Base-by-base conservation (phyloP, 2,329 filamentous ascomycete species). In the Aspergillus neotritici region DNA sequence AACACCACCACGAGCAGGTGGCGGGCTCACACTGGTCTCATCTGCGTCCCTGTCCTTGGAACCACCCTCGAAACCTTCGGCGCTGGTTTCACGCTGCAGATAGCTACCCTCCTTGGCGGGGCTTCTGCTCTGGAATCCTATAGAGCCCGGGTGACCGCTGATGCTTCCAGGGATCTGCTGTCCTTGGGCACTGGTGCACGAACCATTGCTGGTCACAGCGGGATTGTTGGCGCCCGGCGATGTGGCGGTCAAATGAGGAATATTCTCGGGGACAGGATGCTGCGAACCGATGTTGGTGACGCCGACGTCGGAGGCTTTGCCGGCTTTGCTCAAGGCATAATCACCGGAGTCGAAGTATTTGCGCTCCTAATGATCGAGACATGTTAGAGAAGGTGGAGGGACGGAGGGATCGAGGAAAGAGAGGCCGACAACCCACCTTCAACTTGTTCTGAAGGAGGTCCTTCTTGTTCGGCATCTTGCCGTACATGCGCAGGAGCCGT, bases 301-400 rank as follows among this genome's bases (percentile, higher is more conserved):
- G 63, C 94, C 91, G 61, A 93, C 86, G 64, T 93, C 86, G 62
- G 90, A 87, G 67, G 88, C 89, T 74, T 97, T 97, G 70, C 93
- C 93, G 47, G 93, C 93, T 76, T 96, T 95, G 69, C 86, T 91
- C 73, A 95, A 86, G 63, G 90, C 90, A 62, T 95, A 96, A 74
- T 96, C 89, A 63, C 89, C 90, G 48, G 86, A 93, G 75, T 96
- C 89, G 70, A 96, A 96, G 75, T 95, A 96, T 75, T 94, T 98
- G 75, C 93, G 90, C 69, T 97, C 93, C 79, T 82, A 56, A 11
- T 32, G n/a, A 34, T 10, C 2, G n/a, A 12, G 15, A n/a, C 4
- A 25, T 29, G 17, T 42, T 15, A 48, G 21, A 25, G 37, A 32
- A 28, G 32, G 32, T 21, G 30, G 13, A 42, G 37, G 10, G 32